A percentile compares a stretch with the other conserved stretches of the same genome.
Conservation (phyloP, 352 stramenopile genomes). For the Aphanomyces astaci region DNA sequence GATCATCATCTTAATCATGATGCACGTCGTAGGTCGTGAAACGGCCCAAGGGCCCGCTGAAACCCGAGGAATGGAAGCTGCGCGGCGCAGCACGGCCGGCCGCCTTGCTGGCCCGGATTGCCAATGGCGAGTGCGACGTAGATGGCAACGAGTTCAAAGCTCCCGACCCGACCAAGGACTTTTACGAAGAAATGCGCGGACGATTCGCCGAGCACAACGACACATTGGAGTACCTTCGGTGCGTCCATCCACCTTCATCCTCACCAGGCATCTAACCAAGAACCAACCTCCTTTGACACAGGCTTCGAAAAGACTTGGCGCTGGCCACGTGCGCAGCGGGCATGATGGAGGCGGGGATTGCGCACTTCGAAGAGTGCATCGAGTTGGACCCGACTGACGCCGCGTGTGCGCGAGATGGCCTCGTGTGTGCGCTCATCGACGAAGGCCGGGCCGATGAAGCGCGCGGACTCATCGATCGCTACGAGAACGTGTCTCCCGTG, state of each 20-base stretch:
- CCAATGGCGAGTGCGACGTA: conserved; percentile 67
- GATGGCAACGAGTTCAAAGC: conserved; percentile 62
- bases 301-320: conserved; percentile 61
- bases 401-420: conserved; percentile 52
- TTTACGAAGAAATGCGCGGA: conserved; percentile 54
- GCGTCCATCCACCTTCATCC: not conserved
- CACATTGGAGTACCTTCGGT: conserved; percentile 65
- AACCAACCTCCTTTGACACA: conserved; percentile 21
- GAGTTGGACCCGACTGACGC: conserved; percentile 55
- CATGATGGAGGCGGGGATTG: conserved; percentile 66
- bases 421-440: conserved; percentile 68
- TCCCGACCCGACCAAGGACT: conserved; percentile 66
- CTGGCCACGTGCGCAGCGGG: conserved; percentile 61
- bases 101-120: conserved; percentile 65
- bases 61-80: conserved; percentile 64
- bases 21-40: conserved; percentile 18
- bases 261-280: not conserved
- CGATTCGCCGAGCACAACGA: conserved; percentile 49
- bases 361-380: conserved; percentile 78
- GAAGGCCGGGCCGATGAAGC: conserved; percentile 69
- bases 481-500: conserved; percentile 48
- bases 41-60: conserved; percentile 47
- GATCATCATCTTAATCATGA: not conserved
- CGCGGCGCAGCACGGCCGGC: conserved; percentile 64
- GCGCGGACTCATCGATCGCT: conserved; percentile 56